Percentiles rank a stretch among this genome's conserved stretches.
Evolutionary conservation across 345 rosid genomes (phyloP).

Genomic region (Murraya paniculata): DNA sequence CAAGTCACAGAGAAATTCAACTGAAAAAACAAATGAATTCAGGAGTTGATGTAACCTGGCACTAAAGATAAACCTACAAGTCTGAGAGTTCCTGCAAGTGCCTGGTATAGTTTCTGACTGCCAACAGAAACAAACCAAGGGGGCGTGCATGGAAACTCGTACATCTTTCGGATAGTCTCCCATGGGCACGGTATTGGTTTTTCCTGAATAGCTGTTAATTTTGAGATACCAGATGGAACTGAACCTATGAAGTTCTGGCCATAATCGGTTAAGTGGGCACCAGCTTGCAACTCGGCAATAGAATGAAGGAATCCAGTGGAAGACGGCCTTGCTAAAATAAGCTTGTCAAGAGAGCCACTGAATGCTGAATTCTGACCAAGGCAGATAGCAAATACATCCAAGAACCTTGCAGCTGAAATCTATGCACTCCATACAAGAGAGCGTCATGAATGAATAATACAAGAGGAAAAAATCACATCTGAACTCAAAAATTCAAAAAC

Average conservation of each 20-base stretch:
- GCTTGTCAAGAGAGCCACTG: conserved; percentile 73
- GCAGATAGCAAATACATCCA: conserved; percentile 75
- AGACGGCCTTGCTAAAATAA: conserved; percentile 53
- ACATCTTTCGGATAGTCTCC: conserved; percentile 34
- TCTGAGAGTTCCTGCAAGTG: conserved; percentile 82
- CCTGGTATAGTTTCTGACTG: conserved; percentile 62
- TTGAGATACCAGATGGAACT: conserved; percentile 36
- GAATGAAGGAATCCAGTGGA: conserved; percentile 73
- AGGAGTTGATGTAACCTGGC: conserved; percentile 66
- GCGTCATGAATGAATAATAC: conserved; percentile 1
- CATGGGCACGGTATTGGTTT: conserved; percentile 23
- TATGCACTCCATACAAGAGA: conserved; percentile 26
- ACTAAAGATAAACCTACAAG: conserved; percentile 79
- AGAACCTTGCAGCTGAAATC: conserved; percentile 81
- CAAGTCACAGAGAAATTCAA: conserved; percentile 11
- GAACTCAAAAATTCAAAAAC: not conserved
- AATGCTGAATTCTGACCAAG: conserved; percentile 64
- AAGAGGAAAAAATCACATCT: not conserved
- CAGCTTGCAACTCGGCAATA: conserved; percentile 63
- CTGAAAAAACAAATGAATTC: conserved; percentile 16
- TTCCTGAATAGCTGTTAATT: conserved; percentile 21
- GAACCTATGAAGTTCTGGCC: conserved; percentile 24
- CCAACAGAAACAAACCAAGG: conserved; percentile 86
- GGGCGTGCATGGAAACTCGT: conserved; percentile 68
- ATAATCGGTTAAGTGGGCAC: conserved; percentile 31